Evolutionary conservation across 768 basidiomycete genomes (phyloP).

Genomic region (Kwoniella mangroviensis): DNA sequence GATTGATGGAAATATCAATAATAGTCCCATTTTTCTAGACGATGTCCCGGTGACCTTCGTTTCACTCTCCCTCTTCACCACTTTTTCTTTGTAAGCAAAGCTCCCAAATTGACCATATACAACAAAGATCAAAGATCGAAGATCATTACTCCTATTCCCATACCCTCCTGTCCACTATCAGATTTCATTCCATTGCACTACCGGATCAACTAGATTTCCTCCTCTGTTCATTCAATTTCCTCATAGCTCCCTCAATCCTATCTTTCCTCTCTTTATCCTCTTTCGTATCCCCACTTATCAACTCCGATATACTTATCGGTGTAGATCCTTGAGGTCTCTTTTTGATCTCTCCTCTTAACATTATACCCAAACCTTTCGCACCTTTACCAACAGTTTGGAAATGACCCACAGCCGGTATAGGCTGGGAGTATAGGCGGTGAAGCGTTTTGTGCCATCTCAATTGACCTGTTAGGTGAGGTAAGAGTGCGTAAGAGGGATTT

Average conservation of each 20-base stretch:
- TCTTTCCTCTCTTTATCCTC: slow-evolving; percentile 14
- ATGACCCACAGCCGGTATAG: slow-evolving; percentile 24
- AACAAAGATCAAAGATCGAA: too few relatives aligned
- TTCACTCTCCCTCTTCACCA: too few relatives aligned
- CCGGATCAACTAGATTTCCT: slow-evolving; percentile 1
- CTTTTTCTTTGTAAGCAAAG: too few relatives aligned
- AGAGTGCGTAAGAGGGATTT: slow-evolving; percentile 37
- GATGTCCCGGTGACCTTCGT: too few relatives aligned
- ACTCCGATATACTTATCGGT: slow-evolving; percentile 38
- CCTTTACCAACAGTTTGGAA: slow-evolving; percentile 53
- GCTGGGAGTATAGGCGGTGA: slow-evolving; percentile 34
- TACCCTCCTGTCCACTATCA: neutral
- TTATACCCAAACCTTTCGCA: slow-evolving; percentile 53
- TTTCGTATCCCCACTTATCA: slow-evolving; percentile 31
- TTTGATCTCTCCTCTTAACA: slow-evolving; percentile 49
- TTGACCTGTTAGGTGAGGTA: slow-evolving; percentile 45
- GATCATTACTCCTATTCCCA: neutral
- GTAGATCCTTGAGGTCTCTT: slow-evolving; percentile 30
- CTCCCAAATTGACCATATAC: too few relatives aligned
- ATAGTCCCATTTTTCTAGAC: too few relatives aligned
- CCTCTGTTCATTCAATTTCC: slow-evolving; percentile 10
- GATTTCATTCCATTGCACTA: neutral
- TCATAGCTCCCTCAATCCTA: slow-evolving; percentile 8
- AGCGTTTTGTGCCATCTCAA: slow-evolving; percentile 54
- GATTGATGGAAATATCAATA: too few relatives aligned